Base-by-base conservation (phyloP, 2,329 filamentous ascomycete genomes). In the Aspergillus sp. region DNA sequence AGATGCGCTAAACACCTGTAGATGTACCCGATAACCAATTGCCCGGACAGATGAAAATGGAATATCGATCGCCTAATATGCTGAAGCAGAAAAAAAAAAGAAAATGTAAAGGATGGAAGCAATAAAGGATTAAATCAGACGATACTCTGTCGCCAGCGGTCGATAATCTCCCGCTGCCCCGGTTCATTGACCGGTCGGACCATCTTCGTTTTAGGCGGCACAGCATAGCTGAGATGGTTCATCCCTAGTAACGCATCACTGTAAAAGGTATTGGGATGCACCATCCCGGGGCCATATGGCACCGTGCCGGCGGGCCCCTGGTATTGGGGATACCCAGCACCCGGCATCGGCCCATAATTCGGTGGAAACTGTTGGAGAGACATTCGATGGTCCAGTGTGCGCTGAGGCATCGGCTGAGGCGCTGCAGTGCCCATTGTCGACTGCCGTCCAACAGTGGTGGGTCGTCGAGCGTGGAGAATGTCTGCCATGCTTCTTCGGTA, bases 131-230 rank as follows among this genome's bases (percentile, higher is more conserved):
- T n/a, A 42, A 11, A 1, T 56, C 67, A 74, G 36, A 66, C 67
- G 57, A 78, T 72, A 58, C 77, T 77, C 64, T 83, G 78, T 68
- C 85, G 80, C 85, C 85, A 88, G 36, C 80, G 82, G 75, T 87
- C 84, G 73, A 88, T 86, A 60, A 83, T 76, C 60, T 82, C 84
- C 57, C 83, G 76, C 68, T 85, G 83, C 56, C 76, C 76, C 4
- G 79, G 74, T 68, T 84, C 79, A 69, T 83, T 75, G n/a, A 70
- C 68, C 27, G 70, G 72, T 60, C 73, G 70, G 27, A 70, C 68
- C 64, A 69, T 66, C 57, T 63, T 71, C 5, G 70, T 64, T 41
- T 64, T 66, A 27, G 62, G 57, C 3, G 71, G 68, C 57, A 67
- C 65, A 13, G 66, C 59, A 62, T 75, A 71, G 21, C 60, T 69